These are phyloP conservation scores for Onygenales sp. DNA, from an alignment of 2,329 filamentous ascomycete species.

Conservation along the genomic window DNA sequence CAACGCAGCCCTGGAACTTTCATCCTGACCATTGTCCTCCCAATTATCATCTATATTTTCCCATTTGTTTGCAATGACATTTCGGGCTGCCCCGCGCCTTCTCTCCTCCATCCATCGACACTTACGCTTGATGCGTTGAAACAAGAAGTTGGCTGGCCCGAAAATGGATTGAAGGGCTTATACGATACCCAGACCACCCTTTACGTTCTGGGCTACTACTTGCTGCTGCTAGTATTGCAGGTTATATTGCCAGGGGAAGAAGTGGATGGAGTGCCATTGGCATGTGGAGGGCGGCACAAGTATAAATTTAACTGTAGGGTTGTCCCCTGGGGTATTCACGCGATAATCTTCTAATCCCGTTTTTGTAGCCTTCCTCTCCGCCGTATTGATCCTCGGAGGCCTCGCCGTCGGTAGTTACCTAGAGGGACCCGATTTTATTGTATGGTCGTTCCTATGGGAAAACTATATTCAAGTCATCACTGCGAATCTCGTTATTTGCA, in stretches of 20 bases:
- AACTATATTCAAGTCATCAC: slow-evolving; percentile 83
- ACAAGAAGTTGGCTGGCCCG: slow-evolving; percentile 71
- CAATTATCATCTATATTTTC: slow-evolving; percentile 67
- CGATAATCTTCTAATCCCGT: neutral
- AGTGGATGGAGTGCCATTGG: slow-evolving; percentile 59
- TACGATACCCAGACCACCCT: slow-evolving; percentile 58
- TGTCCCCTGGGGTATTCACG: neutral
- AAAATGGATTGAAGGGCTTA: slow-evolving; percentile 59
- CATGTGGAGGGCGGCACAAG: slow-evolving; percentile 62
- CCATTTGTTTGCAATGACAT: slow-evolving; percentile 87
- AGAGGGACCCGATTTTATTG: slow-evolving; percentile 69
- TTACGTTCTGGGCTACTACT: slow-evolving; percentile 69
- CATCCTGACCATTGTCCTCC: slow-evolving; percentile 67
- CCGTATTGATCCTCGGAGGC: slow-evolving; percentile 60
- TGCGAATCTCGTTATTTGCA: slow-evolving; percentile 69
- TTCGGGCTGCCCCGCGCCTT: slow-evolving; percentile 80
- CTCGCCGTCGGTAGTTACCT: slow-evolving; percentile 64
- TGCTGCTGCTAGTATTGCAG: slow-evolving; percentile 65
- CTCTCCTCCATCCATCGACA: slow-evolving; percentile 61
- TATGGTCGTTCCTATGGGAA: slow-evolving; percentile 90
- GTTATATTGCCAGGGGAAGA: slow-evolving; percentile 65
- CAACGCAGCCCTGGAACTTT: slow-evolving; percentile 7
- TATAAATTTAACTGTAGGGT: slow-evolving; percentile 69
- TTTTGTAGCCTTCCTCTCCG: slow-evolving; percentile 60
- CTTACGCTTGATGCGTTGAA: slow-evolving; percentile 66